Conservation (phyloP, 1,284 basidiomycete species). For the Ustilago loliicola region DNA sequence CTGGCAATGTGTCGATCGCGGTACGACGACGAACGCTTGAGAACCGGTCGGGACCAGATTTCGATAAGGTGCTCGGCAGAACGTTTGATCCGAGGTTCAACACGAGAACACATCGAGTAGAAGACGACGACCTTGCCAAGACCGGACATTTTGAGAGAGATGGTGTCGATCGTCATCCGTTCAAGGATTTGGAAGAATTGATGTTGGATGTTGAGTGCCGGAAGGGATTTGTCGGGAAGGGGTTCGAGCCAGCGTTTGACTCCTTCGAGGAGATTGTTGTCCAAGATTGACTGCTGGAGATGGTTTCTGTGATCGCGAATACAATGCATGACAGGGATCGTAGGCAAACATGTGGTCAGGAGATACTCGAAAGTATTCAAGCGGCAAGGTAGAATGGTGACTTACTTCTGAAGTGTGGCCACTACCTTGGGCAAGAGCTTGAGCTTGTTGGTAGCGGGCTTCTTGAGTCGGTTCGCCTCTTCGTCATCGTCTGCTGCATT, state of each 20-base stretch:
- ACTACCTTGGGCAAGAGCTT: conserved; percentile 87
- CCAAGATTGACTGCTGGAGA: conserved; percentile 90
- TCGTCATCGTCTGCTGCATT: conserved; percentile 87
- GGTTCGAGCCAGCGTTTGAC: conserved; percentile 95
- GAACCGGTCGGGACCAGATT: conserved; percentile 68
- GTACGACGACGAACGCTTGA: conserved; percentile 67
- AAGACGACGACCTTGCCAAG: conserved; percentile 94
- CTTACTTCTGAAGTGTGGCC: conserved; percentile 87
- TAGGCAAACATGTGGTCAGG: not conserved
- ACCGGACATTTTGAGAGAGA: conserved; percentile 89
- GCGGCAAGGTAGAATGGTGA: not conserved
- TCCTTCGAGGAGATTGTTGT: conserved; percentile 92
- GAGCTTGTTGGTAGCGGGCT: conserved; percentile 89
- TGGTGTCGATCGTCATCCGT: conserved; percentile 88
- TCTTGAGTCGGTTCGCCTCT: conserved; percentile 82
- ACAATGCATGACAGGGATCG: not conserved
- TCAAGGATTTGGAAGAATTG: conserved; percentile 86
- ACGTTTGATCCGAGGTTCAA: conserved; percentile 83
- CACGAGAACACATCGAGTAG: conserved; percentile 90
- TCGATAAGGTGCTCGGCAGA: conserved; percentile 87
- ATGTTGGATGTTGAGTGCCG: conserved; percentile 94
- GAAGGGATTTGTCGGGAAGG: conserved; percentile 89
- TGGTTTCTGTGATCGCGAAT: conserved; percentile 73
- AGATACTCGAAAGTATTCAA: not conserved
- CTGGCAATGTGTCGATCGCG: conserved; percentile 62